These are phyloP conservation scores for Didymella glomerata DNA, from an alignment of 2,329 filamentous ascomycete species.

Conservation along the genomic window DNA sequence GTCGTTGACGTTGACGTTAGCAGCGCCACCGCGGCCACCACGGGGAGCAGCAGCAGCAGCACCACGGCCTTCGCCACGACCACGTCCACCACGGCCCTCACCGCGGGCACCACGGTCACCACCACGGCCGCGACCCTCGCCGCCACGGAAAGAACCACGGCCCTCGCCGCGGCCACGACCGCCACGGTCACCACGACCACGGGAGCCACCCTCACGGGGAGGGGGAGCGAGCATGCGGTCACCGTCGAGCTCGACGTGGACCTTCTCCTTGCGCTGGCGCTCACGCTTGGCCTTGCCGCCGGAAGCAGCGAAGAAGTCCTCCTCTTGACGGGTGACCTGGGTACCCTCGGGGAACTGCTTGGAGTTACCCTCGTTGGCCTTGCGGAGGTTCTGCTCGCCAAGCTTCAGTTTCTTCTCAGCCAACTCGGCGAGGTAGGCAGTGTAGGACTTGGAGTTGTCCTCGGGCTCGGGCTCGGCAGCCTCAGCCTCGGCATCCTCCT, in stretches of 20 bases:
- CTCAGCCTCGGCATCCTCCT: constrained; percentile 50
- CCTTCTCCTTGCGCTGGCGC: constrained; percentile 92
- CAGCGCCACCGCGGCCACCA: constrained; percentile 20
- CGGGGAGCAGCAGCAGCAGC: constrained; percentile 9
- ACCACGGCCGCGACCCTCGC: constrained; percentile 62
- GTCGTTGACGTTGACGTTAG: constrained; percentile 58
- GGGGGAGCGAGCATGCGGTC: constrained; percentile 64
- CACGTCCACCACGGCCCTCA: constrained; percentile 60
- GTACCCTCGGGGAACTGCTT: constrained; percentile 93
- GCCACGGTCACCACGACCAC: constrained; percentile 62
- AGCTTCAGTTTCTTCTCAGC: constrained; percentile 80
- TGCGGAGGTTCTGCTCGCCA: constrained; percentile 75
- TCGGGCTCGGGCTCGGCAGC: constrained; percentile 67
- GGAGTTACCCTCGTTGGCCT: constrained; percentile 91
- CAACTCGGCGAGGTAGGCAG: constrained; percentile 82
- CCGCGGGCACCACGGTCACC: constrained; percentile 57
- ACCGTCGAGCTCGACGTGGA: constrained; percentile 86
- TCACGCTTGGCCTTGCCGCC: constrained; percentile 81
- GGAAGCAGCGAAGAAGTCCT: constrained; percentile 75
- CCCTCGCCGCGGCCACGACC: constrained; percentile 60
- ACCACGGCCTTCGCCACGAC: constrained; percentile 46
- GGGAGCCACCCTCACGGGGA: constrained; percentile 57
- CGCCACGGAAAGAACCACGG: constrained; percentile 58
- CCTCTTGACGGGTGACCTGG: constrained; percentile 66
- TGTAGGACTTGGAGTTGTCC: constrained; percentile 90